phyloP scores from a whole-genome alignment of 345 rosid genomes.

The Camelina sativa region DNA sequence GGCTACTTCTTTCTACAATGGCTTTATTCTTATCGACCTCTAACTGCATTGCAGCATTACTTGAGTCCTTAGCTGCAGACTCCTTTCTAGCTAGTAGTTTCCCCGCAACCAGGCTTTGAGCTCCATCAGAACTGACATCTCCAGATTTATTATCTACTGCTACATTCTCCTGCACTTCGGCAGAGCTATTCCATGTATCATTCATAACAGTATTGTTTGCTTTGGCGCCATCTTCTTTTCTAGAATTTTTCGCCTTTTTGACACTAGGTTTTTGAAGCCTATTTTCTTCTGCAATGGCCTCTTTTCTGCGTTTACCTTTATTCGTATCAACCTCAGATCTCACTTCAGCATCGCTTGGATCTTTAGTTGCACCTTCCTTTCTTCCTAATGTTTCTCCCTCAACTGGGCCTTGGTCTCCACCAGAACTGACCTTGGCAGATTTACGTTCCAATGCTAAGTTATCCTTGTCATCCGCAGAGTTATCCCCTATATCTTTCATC shows the following conservation, averaged over 20 bases:
- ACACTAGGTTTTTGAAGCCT: conserved; percentile 30
- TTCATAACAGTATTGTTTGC: conserved; percentile 37
- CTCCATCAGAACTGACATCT: conserved; percentile 29
- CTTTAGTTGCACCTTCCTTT: conserved; percentile 35
- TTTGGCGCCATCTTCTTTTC: conserved; percentile 23
- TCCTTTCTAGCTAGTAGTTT: conserved; percentile 37
- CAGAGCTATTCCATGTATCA: conserved; percentile 21
- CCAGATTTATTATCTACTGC: conserved; percentile 39
- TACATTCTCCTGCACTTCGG: conserved; percentile 53
- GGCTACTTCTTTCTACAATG: background rate
- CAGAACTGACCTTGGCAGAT: conserved; percentile 33
- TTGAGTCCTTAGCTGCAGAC: conserved; percentile 23
- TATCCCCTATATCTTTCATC: conserved; percentile 31
- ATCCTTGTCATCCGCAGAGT: conserved; percentile 52
- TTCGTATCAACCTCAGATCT: conserved; percentile 27
- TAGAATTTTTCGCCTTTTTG: conserved; percentile 32
- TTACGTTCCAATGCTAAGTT: conserved; percentile 40
- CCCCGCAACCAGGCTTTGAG: conserved; percentile 29
- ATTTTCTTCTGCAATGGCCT: conserved; percentile 26
- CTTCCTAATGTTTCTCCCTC: conserved; percentile 31
- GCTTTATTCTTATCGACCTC: background rate
- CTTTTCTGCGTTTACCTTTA: conserved; percentile 34
- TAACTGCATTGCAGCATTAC: conserved; percentile 11
- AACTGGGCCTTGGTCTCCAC: conserved; percentile 33
- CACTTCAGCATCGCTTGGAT: conserved; percentile 20